Evolutionary conservation across 345 rosid genomes (phyloP).

Genomic region (Populus deltoides): DNA sequence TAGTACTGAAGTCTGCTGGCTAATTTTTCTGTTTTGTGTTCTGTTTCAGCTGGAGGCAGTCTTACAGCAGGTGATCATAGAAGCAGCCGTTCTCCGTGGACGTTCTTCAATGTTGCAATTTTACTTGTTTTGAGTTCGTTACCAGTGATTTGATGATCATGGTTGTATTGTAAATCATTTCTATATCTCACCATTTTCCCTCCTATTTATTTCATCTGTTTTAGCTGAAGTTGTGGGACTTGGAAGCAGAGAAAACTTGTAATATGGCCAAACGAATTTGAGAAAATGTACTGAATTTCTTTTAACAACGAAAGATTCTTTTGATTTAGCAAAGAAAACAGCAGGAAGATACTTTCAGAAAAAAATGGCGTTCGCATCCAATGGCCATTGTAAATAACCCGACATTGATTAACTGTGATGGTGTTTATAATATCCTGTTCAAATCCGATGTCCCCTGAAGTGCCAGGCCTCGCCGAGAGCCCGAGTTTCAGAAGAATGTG

Average conservation of each 20-base stretch:
- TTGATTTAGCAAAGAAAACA: background rate
- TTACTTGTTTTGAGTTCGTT: background rate
- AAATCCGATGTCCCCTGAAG: background rate
- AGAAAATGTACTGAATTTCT: background rate
- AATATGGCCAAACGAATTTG: background rate
- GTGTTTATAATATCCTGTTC: background rate
- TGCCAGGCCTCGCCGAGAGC: background rate
- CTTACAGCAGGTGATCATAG: slow-evolving; percentile 3
- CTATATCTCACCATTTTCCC: background rate
- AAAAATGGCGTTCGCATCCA: background rate
- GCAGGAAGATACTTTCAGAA: background rate
- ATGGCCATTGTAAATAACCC: background rate
- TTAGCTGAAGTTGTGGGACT: background rate
- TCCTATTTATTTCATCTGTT: background rate
- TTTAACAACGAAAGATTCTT: background rate
- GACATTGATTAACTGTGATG: background rate
- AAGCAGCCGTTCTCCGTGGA: background rate
- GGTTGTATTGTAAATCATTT: background rate
- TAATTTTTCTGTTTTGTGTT: background rate
- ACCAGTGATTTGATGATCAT: background rate
- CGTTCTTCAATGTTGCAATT: background rate
- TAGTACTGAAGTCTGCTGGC: background rate
- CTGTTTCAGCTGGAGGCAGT: slow-evolving; percentile 19
- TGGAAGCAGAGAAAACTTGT: background rate
- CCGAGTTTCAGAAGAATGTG: background rate